Evolutionary conservation across 441 rosid species (phyloP), one percentile per base, ranked within the genome.

Genomic region (Arabidopsis lyrata): DNA sequence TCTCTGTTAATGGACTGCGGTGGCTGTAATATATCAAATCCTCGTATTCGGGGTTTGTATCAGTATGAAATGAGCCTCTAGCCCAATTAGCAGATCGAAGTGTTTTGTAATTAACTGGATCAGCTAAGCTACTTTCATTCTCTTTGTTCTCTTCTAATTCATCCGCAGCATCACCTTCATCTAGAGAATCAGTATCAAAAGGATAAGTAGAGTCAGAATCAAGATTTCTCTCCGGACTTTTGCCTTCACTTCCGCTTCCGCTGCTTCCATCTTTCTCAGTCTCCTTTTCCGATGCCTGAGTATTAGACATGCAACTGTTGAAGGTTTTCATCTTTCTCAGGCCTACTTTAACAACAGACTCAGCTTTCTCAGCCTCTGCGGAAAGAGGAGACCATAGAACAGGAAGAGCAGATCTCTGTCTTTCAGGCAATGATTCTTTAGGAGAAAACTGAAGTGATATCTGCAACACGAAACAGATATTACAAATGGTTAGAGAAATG

Each of bases 331-430:
- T 93, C 85, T 84, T 90, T 63, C 87, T 87, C 39, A 93, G 81
- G 36, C 98, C 93, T 15, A 89, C 92, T 89, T 89, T 93, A 2
- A 93, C 83, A 55, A 87, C 93, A 65, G 93, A 90, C 77, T 92
- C 95, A n/a, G 84, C 85, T 75, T 87, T 89, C 58, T 86, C 95
- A 1, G 82, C 72, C 62, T 90, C 93, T 55, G 78, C 83, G 1
- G 83, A 77, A 20, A 73, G 86, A 57, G 88, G 83, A 31, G 92
- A 84, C 15, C 81, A 89, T 42, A 81, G 66, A 39, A 86, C 74
- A 64, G 92, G 95, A 45, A 87, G 85, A 60, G 88, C 74, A 8
- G 86, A 84, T 72, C 81, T 84, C 71, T 86, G 88, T 7, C 84
- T 78, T 5, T 78, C 67, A 66, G 86, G 88, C 1, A 77, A 49